A percentile compares a stretch with the other conserved stretches of the same genome.
These are phyloP conservation scores for Alternaria sp. DNA, from an alignment of 2,329 filamentous ascomycete genomes.

Conservation along the genomic window DNA sequence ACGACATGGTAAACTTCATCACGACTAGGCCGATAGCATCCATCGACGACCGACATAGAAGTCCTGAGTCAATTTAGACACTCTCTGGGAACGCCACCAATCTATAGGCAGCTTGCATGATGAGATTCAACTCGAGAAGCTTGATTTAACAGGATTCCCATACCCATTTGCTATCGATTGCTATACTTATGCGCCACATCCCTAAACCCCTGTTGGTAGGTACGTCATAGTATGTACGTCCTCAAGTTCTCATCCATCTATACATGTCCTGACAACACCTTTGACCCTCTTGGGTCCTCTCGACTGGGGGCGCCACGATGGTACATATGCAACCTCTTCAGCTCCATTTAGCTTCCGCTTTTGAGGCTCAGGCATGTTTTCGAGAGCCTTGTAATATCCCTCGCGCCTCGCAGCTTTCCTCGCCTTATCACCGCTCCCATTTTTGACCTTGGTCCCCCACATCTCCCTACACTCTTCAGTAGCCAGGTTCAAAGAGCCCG, in stretches of 20 bases:
- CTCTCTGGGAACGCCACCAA: neutral
- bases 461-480: neutral
- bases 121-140: neutral
- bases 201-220: neutral
- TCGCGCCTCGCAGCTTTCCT: neutral
- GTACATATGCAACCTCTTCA: neutral
- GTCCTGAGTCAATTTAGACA: neutral
- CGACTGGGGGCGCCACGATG: neutral
- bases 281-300: neutral
- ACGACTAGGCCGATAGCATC: neutral
- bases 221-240: neutral
- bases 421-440: neutral
- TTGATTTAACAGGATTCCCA: neutral
- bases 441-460: neutral
- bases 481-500: neutral
- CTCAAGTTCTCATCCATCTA: neutral
- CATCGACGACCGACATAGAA: neutral
- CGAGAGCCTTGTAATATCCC: neutral
- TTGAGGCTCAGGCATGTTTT: neutral
- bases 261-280: neutral
- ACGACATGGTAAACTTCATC: neutral
- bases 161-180: neutral
- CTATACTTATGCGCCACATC: neutral
- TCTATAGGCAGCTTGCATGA: neutral
- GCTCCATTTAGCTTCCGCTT: neutral